phyloP scores from a whole-genome alignment of 176 grass and related monocot genomes.

The Echinochloa phyllopogon region DNA sequence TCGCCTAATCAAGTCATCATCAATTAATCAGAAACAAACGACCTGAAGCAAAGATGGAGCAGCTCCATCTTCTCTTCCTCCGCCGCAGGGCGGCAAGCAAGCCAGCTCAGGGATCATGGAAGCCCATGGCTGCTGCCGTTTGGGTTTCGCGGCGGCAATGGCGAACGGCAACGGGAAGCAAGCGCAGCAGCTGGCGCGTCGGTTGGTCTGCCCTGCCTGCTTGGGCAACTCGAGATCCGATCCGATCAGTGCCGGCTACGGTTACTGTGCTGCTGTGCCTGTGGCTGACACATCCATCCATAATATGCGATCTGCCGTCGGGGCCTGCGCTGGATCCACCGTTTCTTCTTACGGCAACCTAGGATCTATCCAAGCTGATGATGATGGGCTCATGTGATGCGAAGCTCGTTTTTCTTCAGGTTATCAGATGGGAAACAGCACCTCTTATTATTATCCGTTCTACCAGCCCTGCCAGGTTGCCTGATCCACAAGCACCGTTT shows the following conservation, averaged over 20 bases:
- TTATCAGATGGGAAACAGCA: not conserved
- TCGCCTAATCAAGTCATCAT: not conserved
- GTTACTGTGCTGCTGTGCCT: not conserved
- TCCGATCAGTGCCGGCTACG: not conserved
- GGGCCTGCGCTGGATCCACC: conserved; percentile 27
- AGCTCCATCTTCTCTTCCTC: not conserved
- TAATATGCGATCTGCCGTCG: conserved; percentile 38
- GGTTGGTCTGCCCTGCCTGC: not conserved
- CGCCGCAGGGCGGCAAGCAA: not conserved
- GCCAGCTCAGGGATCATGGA: not conserved
- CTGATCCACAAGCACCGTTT: not conserved
- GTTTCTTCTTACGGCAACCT: conserved; percentile 19
- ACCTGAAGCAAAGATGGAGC: too few species aligned
- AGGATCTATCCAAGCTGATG: not conserved
- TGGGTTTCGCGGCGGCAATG: not conserved
- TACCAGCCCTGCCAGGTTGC: not conserved
- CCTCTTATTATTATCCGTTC: too few species aligned
- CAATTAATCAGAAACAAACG: too few species aligned
- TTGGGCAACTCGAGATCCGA: conserved; percentile 22
- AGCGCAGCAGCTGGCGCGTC: not conserved
- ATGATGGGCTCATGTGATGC: conserved; percentile 7
- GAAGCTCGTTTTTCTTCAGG: not conserved
- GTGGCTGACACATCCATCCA: conserved; percentile 4
- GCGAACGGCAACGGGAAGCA: not conserved
- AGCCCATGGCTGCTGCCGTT: not conserved